These are phyloP conservation scores for Linnemannia elongata DNA, from an alignment of 192 early-diverging fungal genomes.

Conservation along the genomic window DNA sequence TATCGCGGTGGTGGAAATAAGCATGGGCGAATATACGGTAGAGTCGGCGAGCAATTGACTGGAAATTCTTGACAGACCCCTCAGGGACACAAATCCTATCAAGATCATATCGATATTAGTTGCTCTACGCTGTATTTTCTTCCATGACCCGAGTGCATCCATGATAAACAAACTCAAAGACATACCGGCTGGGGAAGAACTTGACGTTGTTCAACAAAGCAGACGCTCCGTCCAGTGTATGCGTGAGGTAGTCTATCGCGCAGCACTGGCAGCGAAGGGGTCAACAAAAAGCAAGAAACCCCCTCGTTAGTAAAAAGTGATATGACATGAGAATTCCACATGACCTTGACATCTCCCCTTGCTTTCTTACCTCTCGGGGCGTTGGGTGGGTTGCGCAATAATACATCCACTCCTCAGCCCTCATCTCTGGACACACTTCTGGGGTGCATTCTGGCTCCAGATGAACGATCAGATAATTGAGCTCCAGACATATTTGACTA, in stretches of 20 bases:
- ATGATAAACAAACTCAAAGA: background rate
- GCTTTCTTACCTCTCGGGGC: slow-evolving; percentile 72
- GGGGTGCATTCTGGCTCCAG: slow-evolving; percentile 84
- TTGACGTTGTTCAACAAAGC: slow-evolving; percentile 81
- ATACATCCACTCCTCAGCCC: slow-evolving; percentile 91
- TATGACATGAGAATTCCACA: slow-evolving; percentile 14
- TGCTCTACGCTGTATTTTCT: background rate
- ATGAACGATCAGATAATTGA: slow-evolving; percentile 80
- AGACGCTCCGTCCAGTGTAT: slow-evolving; percentile 93
- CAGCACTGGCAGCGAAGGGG: slow-evolving; percentile 69
- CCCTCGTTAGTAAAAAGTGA: background rate
- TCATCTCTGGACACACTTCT: slow-evolving; percentile 90
- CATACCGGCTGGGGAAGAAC: slow-evolving; percentile 82
- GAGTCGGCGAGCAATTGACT: slow-evolving; percentile 89
- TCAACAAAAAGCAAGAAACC: background rate
- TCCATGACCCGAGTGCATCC: background rate
- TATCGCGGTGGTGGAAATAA: slow-evolving; percentile 91
- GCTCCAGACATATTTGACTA: slow-evolving; percentile 89
- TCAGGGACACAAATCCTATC: slow-evolving; percentile 71
- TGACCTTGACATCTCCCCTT: background rate
- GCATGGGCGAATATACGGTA: slow-evolving; percentile 98
- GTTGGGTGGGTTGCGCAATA: slow-evolving; percentile 91
- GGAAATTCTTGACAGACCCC: slow-evolving; percentile 87
- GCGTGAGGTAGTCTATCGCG: slow-evolving; percentile 93
- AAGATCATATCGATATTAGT: background rate